Conservation (phyloP, 164 flowering plant species). For the Buxus sempervirens region DNA sequence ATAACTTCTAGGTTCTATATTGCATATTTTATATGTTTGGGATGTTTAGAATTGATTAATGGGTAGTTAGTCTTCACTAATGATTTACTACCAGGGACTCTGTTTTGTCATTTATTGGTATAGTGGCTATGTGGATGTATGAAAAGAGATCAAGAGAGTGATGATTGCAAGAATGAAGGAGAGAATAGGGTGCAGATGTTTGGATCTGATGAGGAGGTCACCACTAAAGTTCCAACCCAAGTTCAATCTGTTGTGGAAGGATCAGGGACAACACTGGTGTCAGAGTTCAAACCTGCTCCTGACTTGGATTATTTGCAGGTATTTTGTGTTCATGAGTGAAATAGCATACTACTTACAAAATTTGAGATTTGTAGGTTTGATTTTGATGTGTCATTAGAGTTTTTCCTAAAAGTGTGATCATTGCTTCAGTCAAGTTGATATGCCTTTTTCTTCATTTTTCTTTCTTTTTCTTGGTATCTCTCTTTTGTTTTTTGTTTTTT, state of each 20-base stretch:
- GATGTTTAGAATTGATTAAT: conserved; percentile 12
- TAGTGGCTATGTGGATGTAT: conserved; percentile 63
- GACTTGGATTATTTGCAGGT: conserved; percentile 98
- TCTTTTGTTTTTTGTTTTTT: background rate
- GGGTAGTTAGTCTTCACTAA: conserved; percentile 58
- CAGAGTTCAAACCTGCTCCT: conserved; percentile 64
- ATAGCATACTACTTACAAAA: background rate
- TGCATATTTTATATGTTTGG: background rate
- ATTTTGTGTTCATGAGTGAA: background rate
- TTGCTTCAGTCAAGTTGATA: background rate
- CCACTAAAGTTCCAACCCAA: conserved; percentile 73
- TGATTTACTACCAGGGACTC: conserved; percentile 67
- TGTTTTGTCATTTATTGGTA: conserved; percentile 54
- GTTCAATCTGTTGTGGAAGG: conserved; percentile 74
- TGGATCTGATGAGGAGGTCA: conserved; percentile 69
- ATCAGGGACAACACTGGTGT: conserved; percentile 49
- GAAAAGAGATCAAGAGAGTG: conserved; percentile 36
- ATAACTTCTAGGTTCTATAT: background rate
- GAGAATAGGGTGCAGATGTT: conserved; percentile 33
- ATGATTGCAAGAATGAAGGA: conserved; percentile 25
- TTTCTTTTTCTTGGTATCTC: background rate
- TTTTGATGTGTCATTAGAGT: background rate
- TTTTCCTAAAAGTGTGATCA: background rate
- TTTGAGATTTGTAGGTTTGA: background rate
- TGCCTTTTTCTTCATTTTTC: background rate